Evolutionary conservation across 1,284 basidiomycete species (phyloP).

Genomic region (Heterobasidion parviporum): DNA sequence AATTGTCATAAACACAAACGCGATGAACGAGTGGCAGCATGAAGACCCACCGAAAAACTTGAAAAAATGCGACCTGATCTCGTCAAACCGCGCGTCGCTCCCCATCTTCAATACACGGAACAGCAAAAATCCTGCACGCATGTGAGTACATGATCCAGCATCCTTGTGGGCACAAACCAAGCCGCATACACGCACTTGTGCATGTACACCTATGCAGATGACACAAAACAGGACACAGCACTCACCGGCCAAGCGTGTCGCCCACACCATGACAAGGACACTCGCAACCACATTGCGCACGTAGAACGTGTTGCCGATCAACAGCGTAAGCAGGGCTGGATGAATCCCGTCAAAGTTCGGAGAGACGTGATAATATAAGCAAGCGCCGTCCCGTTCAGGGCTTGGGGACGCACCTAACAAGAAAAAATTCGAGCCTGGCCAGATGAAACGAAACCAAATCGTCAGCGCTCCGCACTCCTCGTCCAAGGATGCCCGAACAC

Average conservation of each 20-base stretch:
- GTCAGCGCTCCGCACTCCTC: background rate
- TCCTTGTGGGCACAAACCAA: too few species aligned
- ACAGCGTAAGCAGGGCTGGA: conserved; percentile 43
- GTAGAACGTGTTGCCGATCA: conserved; percentile 48
- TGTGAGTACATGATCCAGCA: background rate
- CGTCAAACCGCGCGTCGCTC: conserved; percentile 59
- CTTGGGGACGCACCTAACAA: conserved; percentile 32
- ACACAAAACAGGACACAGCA: background rate
- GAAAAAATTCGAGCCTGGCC: conserved; percentile 60
- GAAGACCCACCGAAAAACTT: conserved; percentile 48
- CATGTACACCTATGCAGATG: background rate
- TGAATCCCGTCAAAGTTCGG: background rate
- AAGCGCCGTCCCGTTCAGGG: background rate
- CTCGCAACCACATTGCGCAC: conserved; percentile 53
- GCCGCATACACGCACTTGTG: too few species aligned
- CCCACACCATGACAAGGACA: conserved; percentile 59
- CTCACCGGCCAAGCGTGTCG: conserved; percentile 42
- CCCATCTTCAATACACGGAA: conserved; percentile 63
- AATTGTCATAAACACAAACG: conserved; percentile 10
- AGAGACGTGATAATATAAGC: background rate
- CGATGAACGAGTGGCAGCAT: background rate
- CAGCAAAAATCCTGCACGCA: conserved; percentile 45
- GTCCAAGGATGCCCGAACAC: conserved; percentile 9
- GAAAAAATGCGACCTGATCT: conserved; percentile 58
- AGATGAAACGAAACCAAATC: background rate